phyloP scores from a whole-genome alignment of 345 rosid species.

The Eutrema japonicum region DNA sequence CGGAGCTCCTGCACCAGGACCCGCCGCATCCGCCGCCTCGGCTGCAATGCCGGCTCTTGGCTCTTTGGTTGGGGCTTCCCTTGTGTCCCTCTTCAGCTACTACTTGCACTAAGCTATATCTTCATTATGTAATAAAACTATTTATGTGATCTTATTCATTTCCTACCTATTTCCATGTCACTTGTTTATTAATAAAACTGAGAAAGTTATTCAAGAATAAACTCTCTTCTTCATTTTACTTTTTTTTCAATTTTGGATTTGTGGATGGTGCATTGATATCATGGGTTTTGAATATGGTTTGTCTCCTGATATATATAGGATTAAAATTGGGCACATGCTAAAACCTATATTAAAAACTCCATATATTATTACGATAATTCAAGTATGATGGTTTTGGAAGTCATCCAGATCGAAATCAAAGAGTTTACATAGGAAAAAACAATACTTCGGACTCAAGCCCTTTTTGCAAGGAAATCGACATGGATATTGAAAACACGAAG shows the following conservation, averaged over 20 bases:
- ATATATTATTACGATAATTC: too few relatives aligned
- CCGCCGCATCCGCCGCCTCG: conserved; percentile 34
- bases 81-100: conserved; percentile 46
- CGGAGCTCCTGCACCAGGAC: conserved; percentile 51
- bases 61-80: conserved; percentile 53
- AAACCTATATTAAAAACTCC: background rate
- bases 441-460: too few relatives aligned
- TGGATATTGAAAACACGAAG: too few relatives aligned
- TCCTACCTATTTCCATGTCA: conserved; percentile 26
- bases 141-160: conserved; percentile 36
- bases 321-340: conserved; percentile 1
- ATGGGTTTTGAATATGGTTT: background rate
- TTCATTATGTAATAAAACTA: conserved; percentile 33
- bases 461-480: too few relatives aligned
- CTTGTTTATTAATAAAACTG: conserved; percentile 41
- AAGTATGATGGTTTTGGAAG: too few relatives aligned
- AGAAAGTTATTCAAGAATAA: conserved; percentile 30
- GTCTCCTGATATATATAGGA: background rate
- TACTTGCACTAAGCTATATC: conserved; percentile 43
- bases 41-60: conserved; percentile 53
- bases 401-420: too few relatives aligned
- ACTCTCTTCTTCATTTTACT: background rate
- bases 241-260: background rate
- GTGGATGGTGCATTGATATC: conserved; percentile 11
- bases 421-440: too few relatives aligned